phyloP scores from a whole-genome alignment of 1,284 basidiomycete species.

The Ceratobasidium sp. region DNA sequence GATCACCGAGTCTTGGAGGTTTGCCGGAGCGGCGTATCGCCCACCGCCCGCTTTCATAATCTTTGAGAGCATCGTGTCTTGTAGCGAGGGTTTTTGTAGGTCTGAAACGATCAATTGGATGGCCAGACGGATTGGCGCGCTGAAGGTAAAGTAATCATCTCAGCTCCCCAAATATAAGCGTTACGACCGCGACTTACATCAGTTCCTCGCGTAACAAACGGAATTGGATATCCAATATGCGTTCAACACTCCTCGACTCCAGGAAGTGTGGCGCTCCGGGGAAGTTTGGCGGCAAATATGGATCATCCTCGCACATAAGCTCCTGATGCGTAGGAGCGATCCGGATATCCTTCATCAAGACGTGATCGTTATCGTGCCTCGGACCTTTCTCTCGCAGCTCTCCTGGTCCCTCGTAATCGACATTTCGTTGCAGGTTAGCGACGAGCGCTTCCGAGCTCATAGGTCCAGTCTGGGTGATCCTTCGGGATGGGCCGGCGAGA shows the following conservation, averaged over 20 bases:
- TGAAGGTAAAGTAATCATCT: constrained; percentile 51
- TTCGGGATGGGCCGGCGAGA: neutral
- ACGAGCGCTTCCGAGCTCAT: neutral
- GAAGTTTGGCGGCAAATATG: constrained; percentile 72
- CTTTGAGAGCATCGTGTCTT: constrained; percentile 41
- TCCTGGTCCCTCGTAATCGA: constrained; percentile 69
- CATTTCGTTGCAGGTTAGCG: constrained; percentile 50
- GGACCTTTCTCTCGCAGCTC: constrained; percentile 64
- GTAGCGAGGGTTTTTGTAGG: constrained; percentile 53
- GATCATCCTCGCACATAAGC: constrained; percentile 61
- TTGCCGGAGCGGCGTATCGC: constrained; percentile 53
- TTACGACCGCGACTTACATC: constrained; percentile 60
- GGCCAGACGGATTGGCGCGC: constrained; percentile 67
- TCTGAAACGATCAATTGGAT: constrained; percentile 65
- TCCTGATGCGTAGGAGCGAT: constrained; percentile 75
- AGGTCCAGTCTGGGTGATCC: neutral
- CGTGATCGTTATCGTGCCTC: constrained; percentile 75
- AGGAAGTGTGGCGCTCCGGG: constrained; percentile 72
- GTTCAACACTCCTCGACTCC: constrained; percentile 67
- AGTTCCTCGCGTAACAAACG: constrained; percentile 77
- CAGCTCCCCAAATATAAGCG: neutral
- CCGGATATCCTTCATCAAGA: constrained; percentile 68
- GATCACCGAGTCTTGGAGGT: constrained; percentile 62
- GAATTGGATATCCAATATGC: constrained; percentile 76
- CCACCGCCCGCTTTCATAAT: constrained; percentile 51